Conservation (phyloP, 805 yeast species). For the Metschnikowia rubicola region DNA sequence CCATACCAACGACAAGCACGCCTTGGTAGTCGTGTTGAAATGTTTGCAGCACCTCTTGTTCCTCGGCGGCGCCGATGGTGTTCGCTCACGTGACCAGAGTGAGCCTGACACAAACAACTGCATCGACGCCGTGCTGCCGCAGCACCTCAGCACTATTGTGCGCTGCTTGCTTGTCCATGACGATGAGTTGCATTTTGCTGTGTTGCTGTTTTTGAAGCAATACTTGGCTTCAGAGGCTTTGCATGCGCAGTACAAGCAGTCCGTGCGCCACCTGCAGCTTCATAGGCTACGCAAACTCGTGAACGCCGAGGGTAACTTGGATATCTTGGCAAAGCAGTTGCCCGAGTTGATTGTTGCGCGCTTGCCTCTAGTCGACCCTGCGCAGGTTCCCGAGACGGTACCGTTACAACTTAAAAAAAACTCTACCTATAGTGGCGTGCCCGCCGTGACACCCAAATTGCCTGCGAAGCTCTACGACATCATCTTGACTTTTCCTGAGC, state of each 20-base stretch:
- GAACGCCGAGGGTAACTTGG: conserved; percentile 46
- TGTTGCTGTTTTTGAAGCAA: conserved; percentile 80
- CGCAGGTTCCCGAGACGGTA: conserved; percentile 20
- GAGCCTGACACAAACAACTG: conserved; percentile 36
- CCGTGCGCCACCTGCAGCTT: conserved; percentile 30
- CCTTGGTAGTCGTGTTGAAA: conserved; percentile 66
- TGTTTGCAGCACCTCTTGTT: conserved; percentile 75
- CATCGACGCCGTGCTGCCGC: conserved; percentile 35
- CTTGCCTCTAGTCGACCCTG: conserved; percentile 35
- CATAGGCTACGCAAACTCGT: conserved; percentile 47
- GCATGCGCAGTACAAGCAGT: conserved; percentile 26
- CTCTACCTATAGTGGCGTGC: conserved; percentile 46
- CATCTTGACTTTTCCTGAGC: conserved; percentile 70
- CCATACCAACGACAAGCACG: conserved; percentile 60
- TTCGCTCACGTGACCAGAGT: conserved; percentile 8
- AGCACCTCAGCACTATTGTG: conserved; percentile 50
- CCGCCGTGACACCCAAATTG: conserved; percentile 61
- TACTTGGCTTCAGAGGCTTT: conserved; percentile 61
- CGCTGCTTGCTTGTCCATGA: conserved; percentile 58
- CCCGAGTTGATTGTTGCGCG: conserved; percentile 51
- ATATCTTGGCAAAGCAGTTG: conserved; percentile 54
- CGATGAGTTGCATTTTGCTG: conserved; percentile 71
- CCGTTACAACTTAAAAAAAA: conserved; percentile 46
- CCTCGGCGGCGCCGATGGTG: conserved; percentile 23
- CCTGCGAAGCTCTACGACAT: conserved; percentile 54